These are phyloP conservation scores for Kwoniella dejecticola DNA, from an alignment of 768 basidiomycete genomes.

Conservation along the genomic window DNA sequence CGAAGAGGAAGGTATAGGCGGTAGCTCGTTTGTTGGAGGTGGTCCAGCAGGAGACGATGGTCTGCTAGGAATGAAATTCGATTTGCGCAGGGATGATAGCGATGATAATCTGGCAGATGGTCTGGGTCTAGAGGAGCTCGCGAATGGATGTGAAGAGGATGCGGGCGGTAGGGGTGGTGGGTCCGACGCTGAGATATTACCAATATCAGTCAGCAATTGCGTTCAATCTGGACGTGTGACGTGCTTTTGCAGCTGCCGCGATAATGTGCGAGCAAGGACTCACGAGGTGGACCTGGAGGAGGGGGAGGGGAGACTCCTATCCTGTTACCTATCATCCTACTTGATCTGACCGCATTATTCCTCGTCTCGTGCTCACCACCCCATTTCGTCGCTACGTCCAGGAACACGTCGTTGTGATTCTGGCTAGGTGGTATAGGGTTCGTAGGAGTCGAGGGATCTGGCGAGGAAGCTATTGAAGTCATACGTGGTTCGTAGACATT, in stretches of 20 bases:
- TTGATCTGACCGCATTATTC: constrained; percentile 6
- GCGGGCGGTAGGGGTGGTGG: constrained; percentile 24
- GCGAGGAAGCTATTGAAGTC: too few relatives aligned
- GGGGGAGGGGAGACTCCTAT: constrained; percentile 32
- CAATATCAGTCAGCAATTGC: not conserved
- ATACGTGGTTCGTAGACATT: too few relatives aligned
- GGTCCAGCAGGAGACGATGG: constrained; percentile 20
- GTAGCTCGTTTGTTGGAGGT: constrained; percentile 19
- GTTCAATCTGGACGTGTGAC: not conserved
- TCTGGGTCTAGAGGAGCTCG: constrained; percentile 11
- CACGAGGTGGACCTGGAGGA: constrained; percentile 44
- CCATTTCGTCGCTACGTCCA: constrained; percentile 22
- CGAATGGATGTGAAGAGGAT: constrained; percentile 19
- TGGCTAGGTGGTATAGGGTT: constrained; percentile 4
- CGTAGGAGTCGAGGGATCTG: not conserved
- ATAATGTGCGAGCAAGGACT: constrained; percentile 7
- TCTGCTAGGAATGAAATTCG: constrained; percentile 6
- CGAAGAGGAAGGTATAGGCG: constrained; percentile 8
- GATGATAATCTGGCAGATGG: constrained; percentile 21
- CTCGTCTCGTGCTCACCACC: constrained; percentile 11
- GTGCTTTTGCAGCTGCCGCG: not conserved
- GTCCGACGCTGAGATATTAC: constrained; percentile 56
- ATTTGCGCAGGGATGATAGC: constrained; percentile 8
- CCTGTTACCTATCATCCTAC: constrained; percentile 26
- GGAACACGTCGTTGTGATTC: constrained; percentile 14